phyloP scores from a whole-genome alignment of 2,329 filamentous ascomycete genomes.

The Eutypa lata region DNA sequence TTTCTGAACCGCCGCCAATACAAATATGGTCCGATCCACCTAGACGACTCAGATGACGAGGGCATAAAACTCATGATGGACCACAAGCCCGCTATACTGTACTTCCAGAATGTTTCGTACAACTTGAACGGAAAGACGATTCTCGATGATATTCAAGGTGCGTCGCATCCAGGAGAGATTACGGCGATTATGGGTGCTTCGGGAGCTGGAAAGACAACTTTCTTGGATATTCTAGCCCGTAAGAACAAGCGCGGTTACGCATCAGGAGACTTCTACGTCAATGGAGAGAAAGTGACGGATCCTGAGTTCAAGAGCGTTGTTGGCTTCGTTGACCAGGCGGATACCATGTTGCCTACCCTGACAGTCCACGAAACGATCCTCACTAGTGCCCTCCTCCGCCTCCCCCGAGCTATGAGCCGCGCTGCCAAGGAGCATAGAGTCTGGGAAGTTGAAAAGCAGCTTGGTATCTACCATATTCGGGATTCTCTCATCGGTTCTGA shows the following conservation, averaged over 20 bases:
- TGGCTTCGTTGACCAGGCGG: conserved; percentile 97
- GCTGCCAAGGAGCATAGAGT: conserved; percentile 88
- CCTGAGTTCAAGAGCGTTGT: conserved; percentile 86
- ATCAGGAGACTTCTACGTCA: conserved; percentile 82
- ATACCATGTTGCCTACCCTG: conserved; percentile 91
- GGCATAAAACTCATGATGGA: conserved; percentile 81
- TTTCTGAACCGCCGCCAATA: conserved; percentile 76
- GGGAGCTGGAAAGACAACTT: conserved; percentile 94
- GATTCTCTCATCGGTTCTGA: conserved; percentile 95
- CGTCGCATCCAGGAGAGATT: conserved; percentile 91
- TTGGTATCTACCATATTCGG: conserved; percentile 90
- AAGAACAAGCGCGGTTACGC: conserved; percentile 91
- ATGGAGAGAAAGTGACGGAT: conserved; percentile 85
- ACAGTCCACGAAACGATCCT: conserved; percentile 98
- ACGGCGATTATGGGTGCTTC: conserved; percentile 98
- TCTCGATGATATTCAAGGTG: conserved; percentile 73
- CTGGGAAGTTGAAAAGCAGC: conserved; percentile 89
- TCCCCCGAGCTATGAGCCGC: conserved; percentile 89
- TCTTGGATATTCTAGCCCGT: conserved; percentile 89
- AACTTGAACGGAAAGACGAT: conserved; percentile 85
- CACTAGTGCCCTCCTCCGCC: conserved; percentile 83
- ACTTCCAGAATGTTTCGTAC: conserved; percentile 87
- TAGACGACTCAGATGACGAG: conserved; percentile 91
- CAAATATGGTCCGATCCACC: conserved; percentile 68
- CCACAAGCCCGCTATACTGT: conserved; percentile 84